Evolutionary conservation across 768 basidiomycete genomes (phyloP), one percentile per base, ranked within the genome.

Genomic region (Macrolepiota dolichaula): DNA sequence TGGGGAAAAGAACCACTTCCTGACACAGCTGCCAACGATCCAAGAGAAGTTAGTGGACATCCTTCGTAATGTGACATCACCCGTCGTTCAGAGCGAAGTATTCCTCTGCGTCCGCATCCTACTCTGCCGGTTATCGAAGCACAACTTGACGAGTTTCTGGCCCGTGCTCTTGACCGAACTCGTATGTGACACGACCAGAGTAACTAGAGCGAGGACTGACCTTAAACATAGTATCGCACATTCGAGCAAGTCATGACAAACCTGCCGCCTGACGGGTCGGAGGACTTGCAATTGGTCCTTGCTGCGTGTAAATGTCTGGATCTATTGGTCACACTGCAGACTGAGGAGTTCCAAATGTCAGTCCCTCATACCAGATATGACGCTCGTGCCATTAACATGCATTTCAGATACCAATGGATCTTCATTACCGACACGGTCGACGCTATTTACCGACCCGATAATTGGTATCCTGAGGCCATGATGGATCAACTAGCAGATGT

Each of bases 381-480:
- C 19, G 2, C 12, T 12, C 24, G 22, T 6, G 57, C 71, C 10
- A 69, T 51, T 13, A 22, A 44, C 4, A 46, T 29, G 19, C 46
- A 13, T 13, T n/a, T 19, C 65, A 92, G 90, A 70, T 92, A 98
- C 72, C 95, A 99, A 77, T 99, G 97, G 96, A 92, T 97, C 68
- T 99, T 98, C 72, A 86, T 98, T 46, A 97, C 95, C 2, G 96
- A 99, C 72, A 98, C 96, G 0, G 92, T 96, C 5, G 97, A 98
- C 67, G 95, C 96, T 0, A 83, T 95, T 36, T 95, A 94, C 73
- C 88, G 86, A 17, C 91, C 94, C 0, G 88, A 94, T 60, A 79
- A 87, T 49, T 94, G 89, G 84, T 78, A 79, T 60, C 92, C 96
- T 0, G 89, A 91, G 65, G 90, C 94, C 2, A 86, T 97, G 79